Conservation (phyloP, 2,329 filamentous ascomycete species). For the Pseudonectria buxi region DNA sequence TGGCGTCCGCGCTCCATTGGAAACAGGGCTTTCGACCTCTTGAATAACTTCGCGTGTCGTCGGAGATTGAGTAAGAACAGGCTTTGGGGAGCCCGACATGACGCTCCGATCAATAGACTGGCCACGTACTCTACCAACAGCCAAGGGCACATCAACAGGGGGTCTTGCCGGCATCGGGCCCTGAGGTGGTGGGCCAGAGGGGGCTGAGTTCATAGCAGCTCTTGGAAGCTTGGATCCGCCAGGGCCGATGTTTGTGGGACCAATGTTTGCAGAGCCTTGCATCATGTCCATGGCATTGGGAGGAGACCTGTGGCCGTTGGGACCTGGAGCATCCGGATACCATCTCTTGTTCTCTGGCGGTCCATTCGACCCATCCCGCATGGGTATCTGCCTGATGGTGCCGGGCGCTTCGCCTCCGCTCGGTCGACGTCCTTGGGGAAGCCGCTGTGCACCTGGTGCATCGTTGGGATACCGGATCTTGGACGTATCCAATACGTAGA, state of each 20-base stretch:
- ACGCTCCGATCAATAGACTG: conserved; percentile 41
- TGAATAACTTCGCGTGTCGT: conserved; percentile 28
- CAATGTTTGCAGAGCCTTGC: too few relatives aligned
- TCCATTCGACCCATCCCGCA: conserved; percentile 47
- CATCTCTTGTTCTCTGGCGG: conserved; percentile 43
- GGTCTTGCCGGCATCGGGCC: conserved; percentile 47
- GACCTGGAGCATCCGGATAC: conserved; percentile 25
- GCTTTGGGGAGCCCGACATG: conserved; percentile 31
- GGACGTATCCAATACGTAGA: conserved; percentile 86
- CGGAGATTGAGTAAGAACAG: conserved; percentile 33
- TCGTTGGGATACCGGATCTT: conserved; percentile 97
- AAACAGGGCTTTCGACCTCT: conserved; percentile 43
- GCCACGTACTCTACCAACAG: conserved; percentile 39
- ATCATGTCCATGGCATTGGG: conserved; percentile 32
- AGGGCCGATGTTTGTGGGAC: conserved; percentile 25
- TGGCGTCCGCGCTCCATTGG: conserved; percentile 59
- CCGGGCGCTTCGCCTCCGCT: conserved; percentile 32
- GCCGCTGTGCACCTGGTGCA: conserved; percentile 32
- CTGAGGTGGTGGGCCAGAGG: conserved; percentile 48
- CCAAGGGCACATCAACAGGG: conserved; percentile 30
- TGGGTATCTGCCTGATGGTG: conserved; percentile 31
- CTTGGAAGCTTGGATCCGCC: conserved; percentile 32
- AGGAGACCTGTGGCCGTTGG: conserved; percentile 36
- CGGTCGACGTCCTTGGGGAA: conserved; percentile 35
- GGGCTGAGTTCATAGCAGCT: conserved; percentile 23